Base-by-base conservation (phyloP, 768 basidiomycete genomes). In the Pisolithus marmoratus region DNA sequence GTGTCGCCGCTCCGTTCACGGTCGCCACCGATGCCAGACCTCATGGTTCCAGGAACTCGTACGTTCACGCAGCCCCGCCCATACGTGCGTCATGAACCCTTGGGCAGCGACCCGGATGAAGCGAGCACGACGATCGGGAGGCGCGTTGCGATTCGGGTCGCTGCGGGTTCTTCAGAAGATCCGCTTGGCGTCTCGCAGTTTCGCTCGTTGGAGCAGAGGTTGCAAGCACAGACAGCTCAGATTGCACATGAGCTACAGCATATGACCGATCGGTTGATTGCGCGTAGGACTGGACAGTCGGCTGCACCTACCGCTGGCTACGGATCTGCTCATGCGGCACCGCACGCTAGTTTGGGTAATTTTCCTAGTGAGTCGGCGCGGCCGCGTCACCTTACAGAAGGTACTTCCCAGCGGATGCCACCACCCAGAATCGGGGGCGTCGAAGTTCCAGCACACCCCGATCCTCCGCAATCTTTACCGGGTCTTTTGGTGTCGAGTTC, bases 41-140 rank as follows among this genome's bases (percentile, higher is more conserved):
- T 54, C 37, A 36, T 67, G 49, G 22, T 65, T 40, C 58, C 60
- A 46, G 56, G 56, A 45, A n/a, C 46, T 19, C 54, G 55, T 29
- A 51, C 59, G 45, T 34, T 5, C 14, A 38, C 46, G 29, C 62
- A 68, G 46, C 49, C 54, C 8, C 61, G 53, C 22, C 34, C 38
- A 23, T 8, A 53, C 1, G 52, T 59, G 45, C 55, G 63, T 22
- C 58, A 56, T 46, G 62, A 68, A 14, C 17, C 54, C 40, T 63
- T 56, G 37, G 60, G 49, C 22, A 22, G 47, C 31, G 51, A 48
- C 40, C 54, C 51, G 6, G 67, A 71, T n/a, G 67, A 69, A 8
- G 54, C 69, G 15, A 65, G 56, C 9, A 69, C 67, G 4, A 63
- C 68, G 65, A 69, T 71, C 17, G 67, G 67, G 34, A 62, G 69